Evolutionary conservation across 2,329 filamentous ascomycete genomes (phyloP).

Genomic region (Cadophora malorum): DNA sequence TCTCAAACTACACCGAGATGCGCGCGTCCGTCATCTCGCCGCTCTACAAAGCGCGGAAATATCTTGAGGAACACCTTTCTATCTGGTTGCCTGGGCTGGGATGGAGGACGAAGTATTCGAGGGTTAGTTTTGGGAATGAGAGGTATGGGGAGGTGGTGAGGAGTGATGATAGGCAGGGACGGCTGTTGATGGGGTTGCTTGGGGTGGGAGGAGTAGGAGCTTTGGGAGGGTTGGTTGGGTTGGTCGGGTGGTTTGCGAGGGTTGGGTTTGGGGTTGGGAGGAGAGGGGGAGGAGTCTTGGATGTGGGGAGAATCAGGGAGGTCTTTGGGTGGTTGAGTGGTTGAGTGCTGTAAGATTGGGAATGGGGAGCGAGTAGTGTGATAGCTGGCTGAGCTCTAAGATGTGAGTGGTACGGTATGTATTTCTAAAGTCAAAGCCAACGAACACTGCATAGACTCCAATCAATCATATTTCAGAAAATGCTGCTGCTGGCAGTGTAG

Average conservation of each 20-base stretch:
- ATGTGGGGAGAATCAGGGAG: slow-evolving; percentile 10
- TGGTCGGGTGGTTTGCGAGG: not conserved
- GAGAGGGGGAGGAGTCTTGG: not conserved
- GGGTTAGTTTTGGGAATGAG: slow-evolving; percentile 93
- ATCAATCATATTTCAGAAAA: too few relatives aligned
- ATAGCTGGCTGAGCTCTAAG: too few relatives aligned
- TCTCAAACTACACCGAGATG: slow-evolving; percentile 96
- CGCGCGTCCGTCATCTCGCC: slow-evolving; percentile 80
- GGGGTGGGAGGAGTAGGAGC: slow-evolving; percentile 18
- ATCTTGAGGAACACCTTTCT: slow-evolving; percentile 82
- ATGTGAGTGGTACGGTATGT: too few relatives aligned
- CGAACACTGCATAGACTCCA: too few relatives aligned
- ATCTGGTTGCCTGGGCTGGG: slow-evolving; percentile 78
- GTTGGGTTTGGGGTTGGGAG: slow-evolving; percentile 1
- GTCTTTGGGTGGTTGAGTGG: slow-evolving; percentile 17
- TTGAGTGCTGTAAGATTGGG: too few relatives aligned
- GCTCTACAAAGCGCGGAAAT: slow-evolving; percentile 81
- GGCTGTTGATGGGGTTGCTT: slow-evolving; percentile 32
- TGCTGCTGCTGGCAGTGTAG: too few relatives aligned
- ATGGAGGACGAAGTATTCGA: slow-evolving; percentile 90
- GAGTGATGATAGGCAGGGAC: slow-evolving; percentile 72
- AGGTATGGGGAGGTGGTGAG: slow-evolving; percentile 83
- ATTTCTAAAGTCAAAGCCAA: too few relatives aligned
- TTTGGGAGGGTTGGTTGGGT: not conserved
- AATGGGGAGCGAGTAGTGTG: too few relatives aligned